phyloP scores from a whole-genome alignment of 2,329 filamentous ascomycete species.

The Elsinoe necatrix region DNA sequence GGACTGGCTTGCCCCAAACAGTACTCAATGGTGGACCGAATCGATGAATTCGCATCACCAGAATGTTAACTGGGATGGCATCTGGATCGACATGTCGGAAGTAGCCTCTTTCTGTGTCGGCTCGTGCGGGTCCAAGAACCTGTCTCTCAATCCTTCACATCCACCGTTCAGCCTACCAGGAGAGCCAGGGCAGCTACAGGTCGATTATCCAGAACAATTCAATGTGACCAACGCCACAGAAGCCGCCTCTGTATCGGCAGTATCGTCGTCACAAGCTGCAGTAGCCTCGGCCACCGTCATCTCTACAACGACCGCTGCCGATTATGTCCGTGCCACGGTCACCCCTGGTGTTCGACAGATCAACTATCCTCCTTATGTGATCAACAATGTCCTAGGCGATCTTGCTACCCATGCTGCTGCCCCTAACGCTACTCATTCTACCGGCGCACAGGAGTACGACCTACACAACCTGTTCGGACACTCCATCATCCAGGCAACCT shows the following conservation, averaged over 20 bases:
- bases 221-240: constrained; percentile 60
- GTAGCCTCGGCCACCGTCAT: constrained; percentile 27
- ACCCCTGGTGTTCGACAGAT: constrained; percentile 58
- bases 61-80: constrained; percentile 45
- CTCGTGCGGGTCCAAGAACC: constrained; percentile 58
- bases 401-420: constrained; percentile 59
- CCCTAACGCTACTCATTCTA: constrained; percentile 68
- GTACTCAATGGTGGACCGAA: constrained; percentile 52
- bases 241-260: constrained; percentile 51
- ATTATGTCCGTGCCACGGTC: constrained; percentile 45
- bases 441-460: constrained; percentile 66
- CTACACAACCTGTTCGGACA: constrained; percentile 73
- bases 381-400: constrained; percentile 55
- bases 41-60: constrained; percentile 45
- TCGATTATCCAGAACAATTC: constrained; percentile 61
- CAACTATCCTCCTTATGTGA: constrained; percentile 66
- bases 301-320: constrained; percentile 25
- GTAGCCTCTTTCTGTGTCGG: constrained; percentile 60
- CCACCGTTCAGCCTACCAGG: constrained; percentile 58
- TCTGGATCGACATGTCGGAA: constrained; percentile 57
- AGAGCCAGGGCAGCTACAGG: constrained; percentile 52
- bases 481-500: constrained; percentile 68
- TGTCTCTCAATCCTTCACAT: constrained; percentile 60
- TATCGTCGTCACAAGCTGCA: constrained; percentile 44
- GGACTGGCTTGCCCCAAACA: constrained; percentile 52